Conservation (phyloP, 352 stramenopile genomes). For the Phytopythium chamaehyphon region DNA sequence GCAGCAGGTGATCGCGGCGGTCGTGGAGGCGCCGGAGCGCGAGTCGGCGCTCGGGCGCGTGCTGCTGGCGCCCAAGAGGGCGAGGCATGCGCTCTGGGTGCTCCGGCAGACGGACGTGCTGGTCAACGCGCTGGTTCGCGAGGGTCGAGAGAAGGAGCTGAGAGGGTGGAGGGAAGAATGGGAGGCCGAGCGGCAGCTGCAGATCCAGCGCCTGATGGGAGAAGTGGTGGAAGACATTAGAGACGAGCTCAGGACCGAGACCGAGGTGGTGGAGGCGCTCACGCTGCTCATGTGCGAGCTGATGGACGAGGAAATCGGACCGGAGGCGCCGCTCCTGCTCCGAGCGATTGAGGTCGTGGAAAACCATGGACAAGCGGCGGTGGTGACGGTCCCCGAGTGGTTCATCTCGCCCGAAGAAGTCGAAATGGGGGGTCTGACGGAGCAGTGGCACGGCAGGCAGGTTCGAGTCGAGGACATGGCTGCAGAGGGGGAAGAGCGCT, state of each 20-base stretch:
- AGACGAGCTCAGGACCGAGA: neutral
- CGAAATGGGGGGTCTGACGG: neutral
- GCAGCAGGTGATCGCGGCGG: neutral
- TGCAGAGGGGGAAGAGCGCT: neutral
- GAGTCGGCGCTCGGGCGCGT: neutral
- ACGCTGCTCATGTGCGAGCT: constrained; percentile 13
- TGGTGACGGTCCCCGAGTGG: constrained; percentile 14
- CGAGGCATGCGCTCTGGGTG: constrained; percentile 19
- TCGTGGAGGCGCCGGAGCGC: neutral
- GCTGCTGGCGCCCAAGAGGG: constrained; percentile 9
- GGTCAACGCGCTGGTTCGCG: neutral
- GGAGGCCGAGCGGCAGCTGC: constrained; percentile 14
- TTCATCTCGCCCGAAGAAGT: constrained; percentile 28
- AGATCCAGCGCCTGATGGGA: constrained; percentile 6
- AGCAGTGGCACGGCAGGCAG: constrained; percentile 15
- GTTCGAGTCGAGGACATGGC: constrained; percentile 3
- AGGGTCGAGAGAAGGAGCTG: neutral
- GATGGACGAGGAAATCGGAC: neutral
- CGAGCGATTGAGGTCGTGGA: constrained; percentile 5
- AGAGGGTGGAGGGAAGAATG: constrained; percentile 6
- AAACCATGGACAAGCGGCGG: neutral
- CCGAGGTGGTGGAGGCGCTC: constrained; percentile 9
- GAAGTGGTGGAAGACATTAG: neutral
- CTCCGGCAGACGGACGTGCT: constrained; percentile 21
- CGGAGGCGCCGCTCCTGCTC: constrained; percentile 9